phyloP scores from a whole-genome alignment of 2,329 filamentous ascomycete species.

The Nemania sp. region DNA sequence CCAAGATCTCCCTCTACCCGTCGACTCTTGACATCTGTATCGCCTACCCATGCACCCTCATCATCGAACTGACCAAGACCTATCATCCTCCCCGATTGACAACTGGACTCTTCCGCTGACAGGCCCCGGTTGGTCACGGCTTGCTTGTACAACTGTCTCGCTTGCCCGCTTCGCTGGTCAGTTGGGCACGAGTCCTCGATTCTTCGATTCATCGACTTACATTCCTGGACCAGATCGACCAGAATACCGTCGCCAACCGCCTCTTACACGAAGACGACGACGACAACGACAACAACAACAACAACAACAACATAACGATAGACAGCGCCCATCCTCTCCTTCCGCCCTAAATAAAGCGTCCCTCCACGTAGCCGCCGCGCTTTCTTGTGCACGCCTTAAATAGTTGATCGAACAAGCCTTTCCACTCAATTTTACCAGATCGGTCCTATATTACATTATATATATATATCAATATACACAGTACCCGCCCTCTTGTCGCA shows the following conservation, averaged over 20 bases:
- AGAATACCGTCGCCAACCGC: not conserved
- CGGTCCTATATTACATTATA: not conserved
- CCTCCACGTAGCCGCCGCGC: not conserved
- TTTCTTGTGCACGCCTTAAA: not conserved
- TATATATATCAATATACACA: too few relatives aligned
- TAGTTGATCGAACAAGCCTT: not conserved
- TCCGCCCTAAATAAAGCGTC: not conserved
- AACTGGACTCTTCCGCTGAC: not conserved
- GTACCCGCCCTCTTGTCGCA: not conserved
- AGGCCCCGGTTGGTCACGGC: not conserved
- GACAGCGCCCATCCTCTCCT: not conserved
- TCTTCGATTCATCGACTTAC: not conserved
- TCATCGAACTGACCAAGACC: conserved; percentile 11
- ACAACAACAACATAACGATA: not conserved
- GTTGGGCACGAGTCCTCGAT: too few relatives aligned
- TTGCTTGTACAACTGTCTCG: conserved; percentile 11
- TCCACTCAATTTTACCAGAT: not conserved
- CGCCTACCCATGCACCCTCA: not conserved
- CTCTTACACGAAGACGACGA: not conserved
- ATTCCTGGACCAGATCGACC: conserved; percentile 6
- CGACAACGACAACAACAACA: too few relatives aligned
- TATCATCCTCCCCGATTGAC: conserved; percentile 10
- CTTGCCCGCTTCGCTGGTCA: conserved; percentile 5
- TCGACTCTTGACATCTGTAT: conserved; percentile 21
- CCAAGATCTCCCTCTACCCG: not conserved